These are phyloP conservation scores for Aspergillus steynii DNA, from an alignment of 495 filamentous ascomycete species.

Conservation along the genomic window DNA sequence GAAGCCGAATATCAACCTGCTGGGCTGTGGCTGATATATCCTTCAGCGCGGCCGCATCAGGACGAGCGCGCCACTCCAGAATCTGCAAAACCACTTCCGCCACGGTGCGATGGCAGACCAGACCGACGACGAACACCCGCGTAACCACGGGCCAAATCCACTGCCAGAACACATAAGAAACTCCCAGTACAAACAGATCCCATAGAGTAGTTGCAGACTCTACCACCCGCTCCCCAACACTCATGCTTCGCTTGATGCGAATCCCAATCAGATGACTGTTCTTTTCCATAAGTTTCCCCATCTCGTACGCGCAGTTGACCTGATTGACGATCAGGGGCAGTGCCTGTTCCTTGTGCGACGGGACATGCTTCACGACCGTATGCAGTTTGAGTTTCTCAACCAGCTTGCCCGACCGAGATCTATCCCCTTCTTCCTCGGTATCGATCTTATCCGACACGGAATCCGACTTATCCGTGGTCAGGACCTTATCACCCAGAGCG, in stretches of 20 bases:
- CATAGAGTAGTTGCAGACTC: constrained; percentile 86
- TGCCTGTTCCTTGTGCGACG: constrained; percentile 79
- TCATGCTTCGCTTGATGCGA: constrained; percentile 78
- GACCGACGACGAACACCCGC: constrained; percentile 67
- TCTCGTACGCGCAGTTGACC: constrained; percentile 92
- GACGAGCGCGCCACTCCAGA: constrained; percentile 83
- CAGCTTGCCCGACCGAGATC: constrained; percentile 58
- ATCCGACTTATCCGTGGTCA: constrained; percentile 27
- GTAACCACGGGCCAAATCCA: constrained; percentile 81
- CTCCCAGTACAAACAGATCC: constrained; percentile 66
- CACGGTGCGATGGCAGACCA: constrained; percentile 77
- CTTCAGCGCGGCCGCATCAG: constrained; percentile 82
- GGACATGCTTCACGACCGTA: constrained; percentile 71
- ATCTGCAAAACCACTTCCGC: constrained; percentile 79
- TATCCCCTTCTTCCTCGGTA: constrained; percentile 61
- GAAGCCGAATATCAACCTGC: constrained; percentile 94
- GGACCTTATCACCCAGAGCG: constrained; percentile 75
- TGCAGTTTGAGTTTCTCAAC: constrained; percentile 91
- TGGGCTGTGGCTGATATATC: constrained; percentile 98
- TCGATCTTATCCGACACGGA: constrained; percentile 33
- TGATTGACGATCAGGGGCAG: constrained; percentile 86
- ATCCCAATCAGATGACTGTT: constrained; percentile 82
- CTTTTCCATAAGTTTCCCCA: constrained; percentile 78
- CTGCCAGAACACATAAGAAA: constrained; percentile 69
- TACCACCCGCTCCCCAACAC: constrained; percentile 92